A percentile compares a stretch with the other conserved stretches of the same genome.
These are phyloP conservation scores for Rhinocladiella similis DNA, from an alignment of 2,329 filamentous ascomycete species.

Conservation along the genomic window DNA sequence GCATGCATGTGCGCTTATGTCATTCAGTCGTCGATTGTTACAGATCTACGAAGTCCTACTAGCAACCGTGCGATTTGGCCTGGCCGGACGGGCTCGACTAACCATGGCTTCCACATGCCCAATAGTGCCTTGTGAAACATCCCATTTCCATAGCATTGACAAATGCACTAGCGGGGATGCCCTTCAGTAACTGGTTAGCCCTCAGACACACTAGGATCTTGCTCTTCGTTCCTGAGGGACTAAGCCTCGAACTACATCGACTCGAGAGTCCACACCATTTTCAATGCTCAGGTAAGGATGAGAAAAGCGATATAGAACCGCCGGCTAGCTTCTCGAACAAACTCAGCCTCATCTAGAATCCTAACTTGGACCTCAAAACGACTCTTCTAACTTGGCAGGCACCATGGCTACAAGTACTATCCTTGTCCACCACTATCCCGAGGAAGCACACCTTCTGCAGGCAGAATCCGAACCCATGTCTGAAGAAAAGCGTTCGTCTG, in stretches of 20 bases:
- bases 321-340: constrained; percentile 16
- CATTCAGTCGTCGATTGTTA: neutral
- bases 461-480: constrained; percentile 16
- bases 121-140: no score
- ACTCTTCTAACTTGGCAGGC: neutral
- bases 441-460: constrained; percentile 3
- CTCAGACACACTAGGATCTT: constrained; percentile 1
- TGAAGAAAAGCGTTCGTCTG: constrained; percentile 19
- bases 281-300: constrained; percentile 25
- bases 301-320: constrained; percentile 22
- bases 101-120: no score
- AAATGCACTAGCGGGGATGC: constrained; percentile 12
- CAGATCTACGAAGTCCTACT: neutral
- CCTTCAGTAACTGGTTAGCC: constrained; percentile 20
- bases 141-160: neutral
- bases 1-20: neutral
- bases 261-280: constrained; percentile 14
- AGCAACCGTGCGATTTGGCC: no score
- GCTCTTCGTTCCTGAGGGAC: constrained; percentile 3
- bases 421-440: constrained; percentile 9
- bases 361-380: constrained; percentile 8
- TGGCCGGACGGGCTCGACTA: neutral
- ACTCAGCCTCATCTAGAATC: no score
- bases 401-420: constrained; percentile 15
- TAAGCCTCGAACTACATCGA: constrained; percentile 6